phyloP scores from a whole-genome alignment of 352 stramenopile genomes.

The Phytophthora sansomeana region DNA sequence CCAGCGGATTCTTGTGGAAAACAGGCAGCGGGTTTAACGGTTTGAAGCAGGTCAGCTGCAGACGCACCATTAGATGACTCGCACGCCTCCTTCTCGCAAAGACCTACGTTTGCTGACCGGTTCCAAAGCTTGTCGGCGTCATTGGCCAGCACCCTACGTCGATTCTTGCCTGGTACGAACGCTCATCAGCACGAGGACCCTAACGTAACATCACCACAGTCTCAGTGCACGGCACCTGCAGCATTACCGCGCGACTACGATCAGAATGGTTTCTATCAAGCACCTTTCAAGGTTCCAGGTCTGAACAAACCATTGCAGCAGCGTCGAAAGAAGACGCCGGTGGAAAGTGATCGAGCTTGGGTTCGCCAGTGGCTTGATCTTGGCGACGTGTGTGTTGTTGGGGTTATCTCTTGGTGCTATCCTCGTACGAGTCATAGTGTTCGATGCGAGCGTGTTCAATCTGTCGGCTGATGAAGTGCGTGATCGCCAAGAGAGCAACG shows the following conservation, averaged over 20 bases:
- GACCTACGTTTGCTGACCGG: conserved; percentile 35
- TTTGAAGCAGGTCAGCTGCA: conserved; percentile 12
- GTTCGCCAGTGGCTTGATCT: conserved; percentile 34
- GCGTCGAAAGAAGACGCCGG: conserved; percentile 15
- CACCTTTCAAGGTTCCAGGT: conserved; percentile 28
- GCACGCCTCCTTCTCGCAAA: conserved; percentile 11
- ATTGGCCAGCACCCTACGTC: conserved; percentile 47
- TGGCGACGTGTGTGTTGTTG: conserved; percentile 39
- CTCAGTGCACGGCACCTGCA: conserved; percentile 46
- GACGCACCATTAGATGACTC: conserved; percentile 16
- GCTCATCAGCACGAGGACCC: conserved; percentile 4
- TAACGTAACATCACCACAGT: conserved; percentile 54
- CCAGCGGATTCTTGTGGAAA: conserved; percentile 33
- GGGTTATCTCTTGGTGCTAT: conserved; percentile 47
- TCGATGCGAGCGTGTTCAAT: conserved; percentile 38
- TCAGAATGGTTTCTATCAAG: conserved; percentile 52
- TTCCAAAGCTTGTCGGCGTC: conserved; percentile 53
- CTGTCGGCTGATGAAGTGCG: conserved; percentile 28
- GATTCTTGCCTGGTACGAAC: conserved; percentile 37
- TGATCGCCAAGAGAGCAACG: conserved; percentile 35
- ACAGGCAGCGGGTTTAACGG: conserved; percentile 18
- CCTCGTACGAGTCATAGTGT: conserved; percentile 36
- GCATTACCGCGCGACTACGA: conserved; percentile 49
- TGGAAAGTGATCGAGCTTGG: conserved; percentile 21
- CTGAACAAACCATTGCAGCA: conserved; percentile 30